Evolutionary conservation across 78 protist species (phyloP), one percentile per base, ranked within the genome.

Genomic region (Cavenderia fasciculata): DNA sequence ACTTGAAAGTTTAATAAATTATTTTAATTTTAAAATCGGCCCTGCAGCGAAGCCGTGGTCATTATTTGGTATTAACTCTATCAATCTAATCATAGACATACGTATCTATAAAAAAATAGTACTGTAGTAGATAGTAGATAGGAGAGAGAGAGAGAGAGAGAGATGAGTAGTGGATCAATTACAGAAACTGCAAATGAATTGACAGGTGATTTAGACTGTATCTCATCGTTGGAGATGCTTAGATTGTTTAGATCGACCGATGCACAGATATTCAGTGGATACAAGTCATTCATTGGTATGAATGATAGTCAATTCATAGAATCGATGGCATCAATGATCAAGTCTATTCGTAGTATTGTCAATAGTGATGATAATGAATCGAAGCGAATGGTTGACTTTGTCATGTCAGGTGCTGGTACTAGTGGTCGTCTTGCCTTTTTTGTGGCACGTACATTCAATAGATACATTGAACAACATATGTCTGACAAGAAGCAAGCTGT

Each of bases 341-440:
- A 68, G 2, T 2, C 31, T 3, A 31, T 68, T 5, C 56, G 33
- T 6, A 29, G 38, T 2, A 68, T 66, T 29, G 73, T 73, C 0
- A 34, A 51, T 14, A 19, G 59, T 49, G 33, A 62, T 8, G 74
- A 44, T 5, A 46, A 40, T 29, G 21, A 31, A 82, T 59, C 57
- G 23, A 41, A 31, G 2, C 5, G 41, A 8, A 41, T 19, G 16
- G 65, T 56, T 2, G 63, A 71, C 21, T 25, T 86, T 0, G 76
- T 59, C 7, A 34, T 49, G 2, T 40, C 59, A 0, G 92, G 92
- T 71, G 92, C 92, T 4, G 92, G 92, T 33, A 96, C 98, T 33
- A 78, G 94, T 71, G 98, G 98, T 0, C 70, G 98, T 29, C 49
- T 96, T 19, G 96, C 96, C 2, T 71, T 23, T 65, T 56, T 96